Evolutionary conservation across 768 basidiomycete genomes (phyloP), one percentile per base, ranked within the genome.

Genomic region (Collybia sp.): DNA sequence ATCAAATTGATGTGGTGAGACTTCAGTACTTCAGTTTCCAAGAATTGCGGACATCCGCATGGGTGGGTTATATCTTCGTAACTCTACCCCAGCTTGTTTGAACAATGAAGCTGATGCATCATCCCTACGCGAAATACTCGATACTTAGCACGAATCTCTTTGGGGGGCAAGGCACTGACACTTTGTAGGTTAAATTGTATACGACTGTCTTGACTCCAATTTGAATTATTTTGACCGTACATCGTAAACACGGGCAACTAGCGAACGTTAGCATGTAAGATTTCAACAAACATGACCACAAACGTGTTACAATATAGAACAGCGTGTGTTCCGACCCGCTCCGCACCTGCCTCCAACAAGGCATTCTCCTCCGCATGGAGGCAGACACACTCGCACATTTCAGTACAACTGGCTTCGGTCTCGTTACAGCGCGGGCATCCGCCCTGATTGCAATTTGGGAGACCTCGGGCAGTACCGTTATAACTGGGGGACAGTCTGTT

Each of bases 251-350:
- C 0, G 96, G 96, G 57, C 96, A 99, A n/a, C 94, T 98, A 40
- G 25, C 33, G 19, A 43, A 40, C 25, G 35, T 46, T 18, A 36
- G 41, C 12, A 30, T 9, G 11, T 38, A 44, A 42, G 13, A 12
- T 17, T 39, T 40, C 45, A n/a, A 19, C 35, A 13, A 9, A 42
- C 2, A 30, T 30, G 17, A n/a, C 10, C 30, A 38, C 88, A 53
- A 49, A 97, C 93, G 96, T 99, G 59, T 99, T 99, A 76, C 96
- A 99, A 62, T 98, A 99, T 12, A 99, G 61, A n/a, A 90, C 87
- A 2, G 89, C 80, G 42, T 83, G 80, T 42, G 71, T 66, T 5
- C 88, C 88, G n/a, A 95, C 78, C 40, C 96, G 73, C 49, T 97
- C 96, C 47, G 91, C 68, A 13, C 96, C 95, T 1, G 93, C 93